Percentiles rank a stretch among this genome's conserved stretches.
Evolutionary conservation across 2,329 filamentous ascomycete species (phyloP).

Genomic region (Fusarium robinianum): DNA sequence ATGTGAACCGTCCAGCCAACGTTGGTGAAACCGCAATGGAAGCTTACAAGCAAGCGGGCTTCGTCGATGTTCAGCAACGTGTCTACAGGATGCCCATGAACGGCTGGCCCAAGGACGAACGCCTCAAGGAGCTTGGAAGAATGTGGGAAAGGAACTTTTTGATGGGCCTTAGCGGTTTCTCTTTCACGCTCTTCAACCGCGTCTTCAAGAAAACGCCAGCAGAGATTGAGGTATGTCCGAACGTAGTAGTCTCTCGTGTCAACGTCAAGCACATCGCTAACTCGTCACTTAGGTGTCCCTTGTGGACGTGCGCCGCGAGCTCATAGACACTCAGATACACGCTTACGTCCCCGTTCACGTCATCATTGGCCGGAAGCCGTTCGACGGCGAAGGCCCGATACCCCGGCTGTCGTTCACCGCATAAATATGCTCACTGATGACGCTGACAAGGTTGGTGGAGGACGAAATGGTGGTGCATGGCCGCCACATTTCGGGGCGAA

Average conservation of each 20-base stretch:
- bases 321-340: slow-evolving; percentile 53
- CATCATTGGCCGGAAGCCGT: slow-evolving; percentile 57
- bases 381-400: slow-evolving; percentile 38
- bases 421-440: slow-evolving; percentile 3
- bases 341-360: slow-evolving; percentile 55
- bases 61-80: slow-evolving; percentile 57
- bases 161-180: slow-evolving; percentile 51
- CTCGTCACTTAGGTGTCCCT: slow-evolving; percentile 48
- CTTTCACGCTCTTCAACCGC: slow-evolving; percentile 47
- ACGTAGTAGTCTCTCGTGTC: background rate
- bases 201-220: slow-evolving; percentile 47
- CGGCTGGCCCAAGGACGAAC: slow-evolving; percentile 55
- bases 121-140: slow-evolving; percentile 49
- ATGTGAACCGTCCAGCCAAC: slow-evolving; percentile 45
- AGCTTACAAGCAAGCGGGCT: slow-evolving; percentile 54
- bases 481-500: too few species aligned
- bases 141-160: slow-evolving; percentile 52
- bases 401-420: slow-evolving; percentile 16
- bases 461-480: too few species aligned
- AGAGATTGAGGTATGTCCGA: slow-evolving; percentile 53
- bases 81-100: slow-evolving; percentile 60
- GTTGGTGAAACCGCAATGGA: slow-evolving; percentile 42
- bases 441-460: too few species aligned
- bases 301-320: slow-evolving; percentile 53
- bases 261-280: slow-evolving; percentile 12